Conservation (phyloP, 495 filamentous ascomycete genomes). For the Penicillium antarcticum region DNA sequence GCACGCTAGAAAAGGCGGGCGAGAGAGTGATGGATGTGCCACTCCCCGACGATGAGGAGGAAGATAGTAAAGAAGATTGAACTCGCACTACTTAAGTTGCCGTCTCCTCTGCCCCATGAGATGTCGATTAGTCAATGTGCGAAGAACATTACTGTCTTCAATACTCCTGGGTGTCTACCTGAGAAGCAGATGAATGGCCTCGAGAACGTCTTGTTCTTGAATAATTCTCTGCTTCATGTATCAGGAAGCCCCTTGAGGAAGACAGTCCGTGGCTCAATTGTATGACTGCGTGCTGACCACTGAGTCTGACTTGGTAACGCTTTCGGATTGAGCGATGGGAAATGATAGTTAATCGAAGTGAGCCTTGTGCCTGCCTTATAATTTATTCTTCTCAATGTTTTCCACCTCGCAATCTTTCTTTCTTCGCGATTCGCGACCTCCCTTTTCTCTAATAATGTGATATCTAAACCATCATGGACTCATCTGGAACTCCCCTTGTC, state of each 20-base stretch:
- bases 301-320: neutral
- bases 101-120: conserved; percentile 66
- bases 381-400: neutral
- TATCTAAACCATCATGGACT: neutral
- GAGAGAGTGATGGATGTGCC: conserved; percentile 81
- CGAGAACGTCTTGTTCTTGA: conserved; percentile 41
- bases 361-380: conserved; percentile 5
- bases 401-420: neutral
- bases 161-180: conserved; percentile 26
- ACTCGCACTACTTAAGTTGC: conserved; percentile 88
- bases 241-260: conserved; percentile 35
- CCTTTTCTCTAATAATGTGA: neutral
- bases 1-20: conserved; percentile 68
- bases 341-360: conserved; percentile 16
- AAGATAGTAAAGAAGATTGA: conserved; percentile 1
- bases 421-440: neutral
- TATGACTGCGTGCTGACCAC: conserved; percentile 21
- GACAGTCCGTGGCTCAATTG: conserved; percentile 32
- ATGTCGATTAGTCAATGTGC: conserved; percentile 95
- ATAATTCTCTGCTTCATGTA: conserved; percentile 30
- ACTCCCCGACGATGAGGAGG: conserved; percentile 61
- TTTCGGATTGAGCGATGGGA: conserved; percentile 36
- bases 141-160: conserved; percentile 61
- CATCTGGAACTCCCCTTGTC: neutral
- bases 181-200: conserved; percentile 21